Evolutionary conservation across 2,329 filamentous ascomycete genomes (phyloP).

Genomic region (Cyphellophora attinorum): DNA sequence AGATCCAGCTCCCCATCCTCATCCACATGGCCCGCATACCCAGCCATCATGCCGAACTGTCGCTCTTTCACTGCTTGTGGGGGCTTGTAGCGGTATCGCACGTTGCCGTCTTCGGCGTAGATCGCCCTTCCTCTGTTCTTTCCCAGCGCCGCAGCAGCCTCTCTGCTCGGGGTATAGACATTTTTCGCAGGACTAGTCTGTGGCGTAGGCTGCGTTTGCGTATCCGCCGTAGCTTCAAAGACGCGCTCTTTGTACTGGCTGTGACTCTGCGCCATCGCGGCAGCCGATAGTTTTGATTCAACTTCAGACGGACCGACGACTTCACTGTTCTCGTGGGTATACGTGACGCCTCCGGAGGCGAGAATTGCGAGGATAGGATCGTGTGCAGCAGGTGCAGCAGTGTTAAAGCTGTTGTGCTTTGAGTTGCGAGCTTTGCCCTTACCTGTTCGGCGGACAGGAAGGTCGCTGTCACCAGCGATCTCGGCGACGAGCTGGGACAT

Average conservation of each 20-base stretch:
- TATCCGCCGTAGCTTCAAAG: neutral
- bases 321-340: slow-evolving; percentile 93
- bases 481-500: slow-evolving; percentile 64
- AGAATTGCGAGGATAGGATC: slow-evolving; percentile 86
- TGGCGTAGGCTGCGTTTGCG: slow-evolving; percentile 2
- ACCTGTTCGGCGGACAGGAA: slow-evolving; percentile 28
- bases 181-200: neutral
- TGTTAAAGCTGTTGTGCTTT: slow-evolving; percentile 2
- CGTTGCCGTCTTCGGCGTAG: slow-evolving; percentile 23
- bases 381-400: slow-evolving; percentile 29
- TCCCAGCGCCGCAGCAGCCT: slow-evolving; percentile 1
- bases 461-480: slow-evolving; percentile 36
- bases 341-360: slow-evolving; percentile 77
- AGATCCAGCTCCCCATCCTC: slow-evolving; percentile 40
- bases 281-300: slow-evolving; percentile 73
- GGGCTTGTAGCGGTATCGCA: slow-evolving; percentile 56
- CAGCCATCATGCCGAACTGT: slow-evolving; percentile 88
- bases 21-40: slow-evolving; percentile 57
- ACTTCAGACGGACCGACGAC: slow-evolving; percentile 86
- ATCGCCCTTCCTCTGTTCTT: slow-evolving; percentile 7
- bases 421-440: slow-evolving; percentile 17
- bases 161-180: no score
- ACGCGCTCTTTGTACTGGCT: slow-evolving; percentile 4
- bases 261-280: slow-evolving; percentile 47
- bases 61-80: slow-evolving; percentile 63